phyloP scores from a whole-genome alignment of 805 yeast genomes.

The Suhomyces sp. region DNA sequence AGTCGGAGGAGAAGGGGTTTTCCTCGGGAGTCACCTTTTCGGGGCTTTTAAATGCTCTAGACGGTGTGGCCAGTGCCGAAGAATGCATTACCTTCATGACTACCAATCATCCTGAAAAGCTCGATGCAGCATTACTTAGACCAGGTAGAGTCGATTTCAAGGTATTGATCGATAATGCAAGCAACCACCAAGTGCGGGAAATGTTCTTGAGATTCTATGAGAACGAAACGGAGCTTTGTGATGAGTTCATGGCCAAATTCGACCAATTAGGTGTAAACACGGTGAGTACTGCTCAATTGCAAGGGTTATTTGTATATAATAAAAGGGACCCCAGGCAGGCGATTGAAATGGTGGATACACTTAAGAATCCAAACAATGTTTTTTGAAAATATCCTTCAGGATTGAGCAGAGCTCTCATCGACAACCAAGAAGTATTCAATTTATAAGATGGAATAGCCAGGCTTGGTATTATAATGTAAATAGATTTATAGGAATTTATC shows the following conservation, averaged over 20 bases:
- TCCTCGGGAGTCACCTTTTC: slow-evolving; percentile 91
- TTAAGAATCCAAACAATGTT: slow-evolving; percentile 31
- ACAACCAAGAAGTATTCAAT: too few relatives aligned
- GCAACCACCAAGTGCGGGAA: slow-evolving; percentile 68
- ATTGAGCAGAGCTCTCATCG: too few relatives aligned
- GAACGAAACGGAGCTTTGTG: slow-evolving; percentile 52
- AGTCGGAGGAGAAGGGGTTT: slow-evolving; percentile 73
- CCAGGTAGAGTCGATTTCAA: slow-evolving; percentile 94
- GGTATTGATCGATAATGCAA: slow-evolving; percentile 82
- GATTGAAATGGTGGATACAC: slow-evolving; percentile 56
- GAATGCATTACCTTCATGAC: slow-evolving; percentile 98
- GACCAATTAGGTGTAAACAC: slow-evolving; percentile 43
- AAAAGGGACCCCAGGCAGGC: slow-evolving; percentile 82
- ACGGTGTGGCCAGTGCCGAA: slow-evolving; percentile 97
- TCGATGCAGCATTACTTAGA: slow-evolving; percentile 89
- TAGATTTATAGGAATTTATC: background rate
- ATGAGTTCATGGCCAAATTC: slow-evolving; percentile 48
- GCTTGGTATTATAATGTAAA: slow-evolving; percentile 6
- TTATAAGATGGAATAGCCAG: too few relatives aligned
- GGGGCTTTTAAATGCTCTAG: slow-evolving; percentile 89
- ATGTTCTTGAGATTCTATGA: slow-evolving; percentile 92
- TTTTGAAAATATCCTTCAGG: slow-evolving; percentile 5
- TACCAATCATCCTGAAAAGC: slow-evolving; percentile 91
- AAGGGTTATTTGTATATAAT: slow-evolving; percentile 91
- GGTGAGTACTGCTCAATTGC: slow-evolving; percentile 91